Percentiles rank a stretch among this genome's conserved stretches.
These are phyloP conservation scores for Solanum hybrid DNA, from an alignment of 305 asterid species.

Conservation along the genomic window DNA sequence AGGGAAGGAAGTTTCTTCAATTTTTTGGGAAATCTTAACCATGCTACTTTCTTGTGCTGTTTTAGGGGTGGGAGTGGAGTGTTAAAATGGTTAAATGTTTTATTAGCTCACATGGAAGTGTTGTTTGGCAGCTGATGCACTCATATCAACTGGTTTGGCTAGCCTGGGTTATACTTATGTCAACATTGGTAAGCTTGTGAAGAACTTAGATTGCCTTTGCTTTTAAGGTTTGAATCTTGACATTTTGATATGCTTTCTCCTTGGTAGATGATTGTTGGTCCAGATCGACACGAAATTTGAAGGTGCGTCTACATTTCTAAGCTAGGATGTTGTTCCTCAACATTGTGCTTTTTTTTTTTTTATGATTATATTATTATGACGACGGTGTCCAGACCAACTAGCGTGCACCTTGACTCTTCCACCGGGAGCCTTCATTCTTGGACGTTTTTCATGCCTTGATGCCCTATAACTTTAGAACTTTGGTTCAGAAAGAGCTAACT, in stretches of 20 bases:
- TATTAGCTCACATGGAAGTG: neutral
- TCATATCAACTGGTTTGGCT: constrained; percentile 79
- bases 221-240: constrained; percentile 30
- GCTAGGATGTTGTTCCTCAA: neutral
- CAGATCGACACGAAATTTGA: constrained; percentile 31
- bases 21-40: neutral
- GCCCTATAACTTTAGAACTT: neutral
- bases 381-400: neutral
- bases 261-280: constrained; percentile 98
- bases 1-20: neutral
- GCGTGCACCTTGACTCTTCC: neutral
- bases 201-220: constrained; percentile 3
- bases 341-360: neutral
- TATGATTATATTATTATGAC: too few species aligned
- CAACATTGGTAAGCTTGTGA: constrained; percentile 57
- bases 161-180: constrained; percentile 68
- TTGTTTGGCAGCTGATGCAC: constrained; percentile 76
- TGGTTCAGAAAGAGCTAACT: neutral
- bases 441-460: neutral
- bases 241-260: constrained; percentile 9
- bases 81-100: neutral
- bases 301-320: constrained; percentile 31
- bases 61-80: neutral
- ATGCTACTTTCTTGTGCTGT: neutral
- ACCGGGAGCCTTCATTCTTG: neutral